Evolutionary conservation across 2,329 filamentous ascomycete species (phyloP), one percentile per base, ranked within the genome.

Genomic region (Colletotrichum scovillei): DNA sequence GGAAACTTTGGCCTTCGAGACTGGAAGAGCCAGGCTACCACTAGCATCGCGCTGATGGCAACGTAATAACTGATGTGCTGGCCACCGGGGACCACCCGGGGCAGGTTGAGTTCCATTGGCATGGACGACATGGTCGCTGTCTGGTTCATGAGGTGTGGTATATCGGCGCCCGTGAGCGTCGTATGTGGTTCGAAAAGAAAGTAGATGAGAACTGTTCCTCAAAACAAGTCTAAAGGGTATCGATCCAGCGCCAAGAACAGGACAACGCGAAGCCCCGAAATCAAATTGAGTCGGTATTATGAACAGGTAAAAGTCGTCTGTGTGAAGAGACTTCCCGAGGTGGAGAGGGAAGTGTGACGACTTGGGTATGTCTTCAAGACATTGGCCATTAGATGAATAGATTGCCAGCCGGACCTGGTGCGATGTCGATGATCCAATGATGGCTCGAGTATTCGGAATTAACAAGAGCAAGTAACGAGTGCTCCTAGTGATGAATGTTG

Each of bases 11-110:
- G 77, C 64, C 82, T 83, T 52, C 74, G 77, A 19, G 80, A 77
- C 59, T 80, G 80, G n/a, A 86, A 77, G n/a, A 84, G 52, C 82
- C 83, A 87, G 26, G 81, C 77, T 16, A 80, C 79, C 5, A 86
- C 53, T 12, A 86, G 60, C 26, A 84, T 72, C 16, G 80, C 75
- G 14, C 77, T 78, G 14, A 86, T 75, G n/a, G 82, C 81, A 35
- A 83, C 76, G 75, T 86, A 88, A 76, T 85, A 87, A 69, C 80
- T 82, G 30, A 83, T 71, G 49, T 81, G 81, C 56, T 78, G 78
- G 6, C 78, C 79, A 16, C 80, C 77, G 12, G 76, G 74, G 5
- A 81, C 69, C 26, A 80, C 75, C 63, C 78, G 78, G 24, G 77
- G 77, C 30, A 81, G 69, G 7, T 78, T 78, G 24, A 77, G 71